A percentile compares a stretch with the other conserved stretches of the same genome.
phyloP scores from a whole-genome alignment of 2,329 filamentous ascomycete genomes.

The Exophiala viscosa region DNA sequence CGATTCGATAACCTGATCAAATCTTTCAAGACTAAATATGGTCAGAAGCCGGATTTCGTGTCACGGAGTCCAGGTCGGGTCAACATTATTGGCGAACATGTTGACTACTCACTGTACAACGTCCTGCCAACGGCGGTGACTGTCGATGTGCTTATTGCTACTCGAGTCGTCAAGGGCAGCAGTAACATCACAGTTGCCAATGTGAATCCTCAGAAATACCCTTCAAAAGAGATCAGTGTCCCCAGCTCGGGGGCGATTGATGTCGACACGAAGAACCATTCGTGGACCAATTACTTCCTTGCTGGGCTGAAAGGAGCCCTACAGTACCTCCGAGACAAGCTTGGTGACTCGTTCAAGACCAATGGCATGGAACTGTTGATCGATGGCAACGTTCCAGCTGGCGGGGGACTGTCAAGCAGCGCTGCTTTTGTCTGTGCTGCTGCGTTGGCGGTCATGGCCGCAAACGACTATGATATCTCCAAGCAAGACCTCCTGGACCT shows the following conservation, averaged over 20 bases:
- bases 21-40: conserved; percentile 68
- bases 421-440: conserved; percentile 91
- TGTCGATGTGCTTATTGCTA: conserved; percentile 83
- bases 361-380: conserved; percentile 82
- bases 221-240: conserved; percentile 69
- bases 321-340: conserved; percentile 67
- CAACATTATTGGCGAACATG: conserved; percentile 98
- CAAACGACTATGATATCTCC: conserved; percentile 77
- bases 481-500: conserved; percentile 91
- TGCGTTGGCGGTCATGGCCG: conserved; percentile 79
- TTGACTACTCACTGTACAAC: conserved; percentile 96
- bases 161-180: conserved; percentile 50
- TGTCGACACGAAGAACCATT: conserved; percentile 79
- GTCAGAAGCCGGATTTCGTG: conserved; percentile 70
- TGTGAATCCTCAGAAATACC: conserved; percentile 70
- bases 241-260: conserved; percentile 60
- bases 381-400: conserved; percentile 86
- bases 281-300: conserved; percentile 99
- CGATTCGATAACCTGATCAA: conserved; percentile 73
- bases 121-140: conserved; percentile 94
- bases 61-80: conserved; percentile 89
- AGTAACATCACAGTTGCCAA: conserved; percentile 72
- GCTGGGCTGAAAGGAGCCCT: conserved; percentile 80
- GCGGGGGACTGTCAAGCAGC: conserved; percentile 87
- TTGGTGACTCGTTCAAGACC: conserved; percentile 60